These are phyloP conservation scores for Phytophthora lateralis DNA, from an alignment of 352 stramenopile species.

Conservation along the genomic window DNA sequence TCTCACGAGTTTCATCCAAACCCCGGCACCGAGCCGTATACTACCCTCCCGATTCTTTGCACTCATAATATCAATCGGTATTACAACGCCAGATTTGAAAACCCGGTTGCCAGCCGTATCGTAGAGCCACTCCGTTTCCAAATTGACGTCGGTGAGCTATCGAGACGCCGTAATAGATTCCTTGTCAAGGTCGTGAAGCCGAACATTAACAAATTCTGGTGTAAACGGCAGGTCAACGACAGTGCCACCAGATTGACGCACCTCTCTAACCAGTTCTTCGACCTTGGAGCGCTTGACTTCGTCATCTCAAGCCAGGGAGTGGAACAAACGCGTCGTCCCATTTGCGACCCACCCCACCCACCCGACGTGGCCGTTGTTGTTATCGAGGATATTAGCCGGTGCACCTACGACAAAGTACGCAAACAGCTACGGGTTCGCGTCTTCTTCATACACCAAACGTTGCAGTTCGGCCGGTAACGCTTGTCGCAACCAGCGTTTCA, in stretches of 20 bases:
- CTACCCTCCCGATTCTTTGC: not conserved
- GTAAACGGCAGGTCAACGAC: constrained; percentile 18
- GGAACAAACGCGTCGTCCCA: constrained; percentile 9
- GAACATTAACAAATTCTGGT: constrained; percentile 15
- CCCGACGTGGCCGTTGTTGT: constrained; percentile 9
- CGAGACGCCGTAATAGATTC: not conserved
- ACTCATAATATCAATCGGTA: constrained; percentile 14
- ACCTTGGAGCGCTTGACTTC: not conserved
- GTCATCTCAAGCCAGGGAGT: constrained; percentile 28
- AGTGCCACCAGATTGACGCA: too few relatives aligned
- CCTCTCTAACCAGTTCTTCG: not conserved
- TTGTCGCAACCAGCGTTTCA: constrained; percentile 4
- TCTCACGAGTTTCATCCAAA: not conserved
- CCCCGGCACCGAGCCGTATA: constrained; percentile 5
- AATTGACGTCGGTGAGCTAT: constrained; percentile 7
- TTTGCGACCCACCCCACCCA: constrained; percentile 25
- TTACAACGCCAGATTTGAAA: constrained; percentile 8
- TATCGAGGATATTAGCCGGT: constrained; percentile 17
- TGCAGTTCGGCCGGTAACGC: constrained; percentile 2
- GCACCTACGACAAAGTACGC: constrained; percentile 18
- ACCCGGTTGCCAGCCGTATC: not conserved
- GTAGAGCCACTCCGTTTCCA: constrained; percentile 6
- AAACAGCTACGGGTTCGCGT: constrained; percentile 15
- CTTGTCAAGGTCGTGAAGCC: not conserved
- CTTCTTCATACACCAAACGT: constrained; percentile 13